phyloP scores from a whole-genome alignment of 192 early-diverging fungal genomes.

The Backusella psychrophila region DNA sequence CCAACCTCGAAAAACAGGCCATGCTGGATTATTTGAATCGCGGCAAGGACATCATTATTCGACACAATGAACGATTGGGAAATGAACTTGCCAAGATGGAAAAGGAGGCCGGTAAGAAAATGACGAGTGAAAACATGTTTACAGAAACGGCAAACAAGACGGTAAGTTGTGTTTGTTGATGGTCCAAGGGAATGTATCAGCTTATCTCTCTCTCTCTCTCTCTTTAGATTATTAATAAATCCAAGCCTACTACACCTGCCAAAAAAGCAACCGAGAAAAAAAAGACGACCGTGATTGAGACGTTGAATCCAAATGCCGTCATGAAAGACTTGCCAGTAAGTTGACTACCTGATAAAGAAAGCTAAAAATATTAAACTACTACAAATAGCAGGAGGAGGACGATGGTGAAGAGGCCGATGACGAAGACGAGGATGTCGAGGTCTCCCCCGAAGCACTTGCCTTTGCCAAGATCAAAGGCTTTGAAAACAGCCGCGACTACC shows the following conservation, averaged over 20 bases:
- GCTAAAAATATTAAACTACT: not conserved
- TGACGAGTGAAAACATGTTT: conserved; percentile 68
- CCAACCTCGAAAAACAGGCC: not conserved
- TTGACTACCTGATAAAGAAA: too few species aligned
- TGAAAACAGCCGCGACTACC: conserved; percentile 59
- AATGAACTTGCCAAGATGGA: conserved; percentile 56
- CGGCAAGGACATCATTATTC: not conserved
- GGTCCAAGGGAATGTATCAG: too few species aligned
- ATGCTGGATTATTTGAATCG: not conserved
- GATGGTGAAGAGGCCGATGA: conserved; percentile 35
- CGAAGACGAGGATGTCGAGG: conserved; percentile 54
- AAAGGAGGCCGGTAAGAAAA: conserved; percentile 62
- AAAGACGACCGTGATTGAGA: conserved; percentile 64
- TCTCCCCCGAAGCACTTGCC: conserved; percentile 50
- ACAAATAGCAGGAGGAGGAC: conserved; percentile 5
- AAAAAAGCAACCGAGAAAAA: conserved; percentile 33
- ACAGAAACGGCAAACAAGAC: conserved; percentile 65
- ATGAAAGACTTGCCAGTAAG: conserved; percentile 30
- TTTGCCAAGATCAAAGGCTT: conserved; percentile 62
- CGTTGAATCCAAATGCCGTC: conserved; percentile 52
- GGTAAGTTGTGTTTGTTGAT: too few species aligned
- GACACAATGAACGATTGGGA: not conserved
- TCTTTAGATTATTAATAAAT: conserved; percentile 7
- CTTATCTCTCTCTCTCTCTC: too few species aligned
- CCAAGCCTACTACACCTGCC: conserved; percentile 31